Evolutionary conservation across 2,329 filamentous ascomycete genomes (phyloP).

Genomic region (Ceratocystis harringtonii): DNA sequence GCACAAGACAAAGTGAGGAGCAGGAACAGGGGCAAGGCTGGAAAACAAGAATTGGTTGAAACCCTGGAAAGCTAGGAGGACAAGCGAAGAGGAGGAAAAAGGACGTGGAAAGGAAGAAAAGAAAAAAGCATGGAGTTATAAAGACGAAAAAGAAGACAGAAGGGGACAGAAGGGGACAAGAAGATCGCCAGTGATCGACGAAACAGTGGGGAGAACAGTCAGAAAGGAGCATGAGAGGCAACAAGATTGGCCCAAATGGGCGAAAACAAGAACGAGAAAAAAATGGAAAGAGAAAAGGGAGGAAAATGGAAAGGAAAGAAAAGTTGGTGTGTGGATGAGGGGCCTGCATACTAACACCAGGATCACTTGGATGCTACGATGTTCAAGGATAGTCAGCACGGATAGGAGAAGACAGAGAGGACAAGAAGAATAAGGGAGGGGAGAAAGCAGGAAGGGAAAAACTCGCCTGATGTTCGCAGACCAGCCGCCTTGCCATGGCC

Average conservation of each 20-base stretch:
- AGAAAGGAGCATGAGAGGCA: not conserved
- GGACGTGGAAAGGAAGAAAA: not conserved
- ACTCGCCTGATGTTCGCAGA: not conserved
- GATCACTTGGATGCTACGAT: not conserved
- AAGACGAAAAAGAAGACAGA: not conserved
- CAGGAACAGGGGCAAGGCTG: not conserved
- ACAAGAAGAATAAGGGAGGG: not conserved
- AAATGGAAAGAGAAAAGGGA: not conserved
- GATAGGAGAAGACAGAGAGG: not conserved
- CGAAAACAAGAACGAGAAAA: not conserved
- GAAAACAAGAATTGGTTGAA: not conserved
- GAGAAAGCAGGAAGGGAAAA: not conserved
- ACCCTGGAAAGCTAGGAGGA: not conserved
- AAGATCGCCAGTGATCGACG: not conserved
- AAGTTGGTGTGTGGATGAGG: not conserved
- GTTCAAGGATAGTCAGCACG: not conserved
- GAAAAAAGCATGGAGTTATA: not conserved
- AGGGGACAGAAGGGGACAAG: conserved; percentile 3
- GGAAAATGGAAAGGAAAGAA: not conserved
- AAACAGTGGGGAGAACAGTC: not conserved
- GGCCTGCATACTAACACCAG: not conserved
- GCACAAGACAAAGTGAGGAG: not conserved
- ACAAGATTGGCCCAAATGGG: not conserved
- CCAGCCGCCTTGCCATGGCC: not conserved
- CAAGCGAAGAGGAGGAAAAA: not conserved